These are phyloP conservation scores for Linderina pennispora DNA, from an alignment of 192 early-diverging fungal species.

Conservation along the genomic window DNA sequence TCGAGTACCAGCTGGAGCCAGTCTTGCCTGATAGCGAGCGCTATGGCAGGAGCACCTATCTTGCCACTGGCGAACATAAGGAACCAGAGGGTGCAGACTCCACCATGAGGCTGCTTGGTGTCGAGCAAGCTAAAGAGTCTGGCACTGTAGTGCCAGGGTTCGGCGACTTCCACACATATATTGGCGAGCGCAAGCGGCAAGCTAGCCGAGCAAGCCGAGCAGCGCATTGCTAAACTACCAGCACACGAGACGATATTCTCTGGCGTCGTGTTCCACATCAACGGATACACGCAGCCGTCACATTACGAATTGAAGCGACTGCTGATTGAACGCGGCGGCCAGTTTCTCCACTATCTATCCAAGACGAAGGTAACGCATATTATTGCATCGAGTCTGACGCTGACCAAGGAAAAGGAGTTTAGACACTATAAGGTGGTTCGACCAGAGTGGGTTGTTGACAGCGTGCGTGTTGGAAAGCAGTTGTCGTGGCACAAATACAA, in stretches of 20 bases:
- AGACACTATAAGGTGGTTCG: constrained; percentile 59
- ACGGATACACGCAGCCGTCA: constrained; percentile 64
- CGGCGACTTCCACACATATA: constrained; percentile 29
- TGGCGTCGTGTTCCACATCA: constrained; percentile 51
- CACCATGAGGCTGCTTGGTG: neutral
- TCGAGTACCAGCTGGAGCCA: no score
- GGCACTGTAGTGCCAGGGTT: constrained; percentile 6
- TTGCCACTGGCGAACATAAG: no score
- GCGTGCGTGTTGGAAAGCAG: constrained; percentile 48
- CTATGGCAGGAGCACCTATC: no score
- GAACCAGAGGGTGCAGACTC: neutral
- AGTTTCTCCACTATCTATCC: constrained; percentile 48
- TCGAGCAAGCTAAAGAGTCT: neutral
- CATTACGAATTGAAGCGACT: constrained; percentile 46
- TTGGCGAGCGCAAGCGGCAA: constrained; percentile 34
- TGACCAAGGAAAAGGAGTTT: constrained; percentile 61
- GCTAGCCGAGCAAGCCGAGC: constrained; percentile 36
- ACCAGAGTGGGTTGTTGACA: constrained; percentile 76
- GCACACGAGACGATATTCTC: constrained; percentile 22
- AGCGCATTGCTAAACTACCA: constrained; percentile 1
- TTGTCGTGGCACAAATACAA: constrained; percentile 64
- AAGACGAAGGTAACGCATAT: constrained; percentile 62
- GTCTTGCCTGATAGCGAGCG: no score
- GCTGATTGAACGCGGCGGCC: constrained; percentile 52
- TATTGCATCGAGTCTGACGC: constrained; percentile 58